These are phyloP conservation scores for Mucor irregularis DNA, from an alignment of 371 early-diverging fungal genomes.

Conservation along the genomic window DNA sequence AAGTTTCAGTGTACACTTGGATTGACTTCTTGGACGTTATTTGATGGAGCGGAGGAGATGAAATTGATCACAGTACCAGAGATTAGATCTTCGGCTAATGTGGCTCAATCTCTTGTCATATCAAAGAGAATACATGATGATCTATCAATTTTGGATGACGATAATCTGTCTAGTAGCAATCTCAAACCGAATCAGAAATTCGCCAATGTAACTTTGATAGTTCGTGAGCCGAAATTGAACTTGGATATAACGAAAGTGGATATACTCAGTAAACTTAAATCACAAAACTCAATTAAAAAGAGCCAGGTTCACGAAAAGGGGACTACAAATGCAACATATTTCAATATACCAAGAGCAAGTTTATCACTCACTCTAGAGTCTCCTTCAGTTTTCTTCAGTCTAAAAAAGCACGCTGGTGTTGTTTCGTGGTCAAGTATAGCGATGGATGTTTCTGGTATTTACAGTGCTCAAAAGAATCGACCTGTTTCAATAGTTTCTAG, in stretches of 20 bases:
- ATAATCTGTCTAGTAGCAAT: no score
- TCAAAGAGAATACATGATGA: not conserved
- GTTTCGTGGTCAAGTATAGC: conserved; percentile 13
- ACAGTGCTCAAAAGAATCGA: conserved; percentile 16
- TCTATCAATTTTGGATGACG: not conserved
- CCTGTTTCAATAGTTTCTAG: conserved; percentile 16
- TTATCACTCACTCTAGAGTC: conserved; percentile 10
- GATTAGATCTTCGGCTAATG: conserved; percentile 10
- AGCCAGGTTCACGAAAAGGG: not conserved
- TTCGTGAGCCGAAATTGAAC: conserved; percentile 10
- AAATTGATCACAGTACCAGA: conserved; percentile 21
- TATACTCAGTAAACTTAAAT: conserved; percentile 7
- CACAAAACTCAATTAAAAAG: not conserved
- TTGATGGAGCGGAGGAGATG: conserved; percentile 10
- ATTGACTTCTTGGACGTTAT: conserved; percentile 17
- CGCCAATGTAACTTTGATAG: not conserved
- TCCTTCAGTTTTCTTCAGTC: conserved; percentile 14
- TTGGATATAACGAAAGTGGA: conserved; percentile 2
- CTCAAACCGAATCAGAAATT: conserved; percentile 18
- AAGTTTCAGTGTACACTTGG: conserved; percentile 20
- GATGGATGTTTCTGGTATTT: conserved; percentile 24
- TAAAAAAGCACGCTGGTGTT: conserved; percentile 3
- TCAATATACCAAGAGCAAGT: conserved; percentile 17
- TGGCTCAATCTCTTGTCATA: conserved; percentile 10
- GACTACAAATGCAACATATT: not conserved